Conservation (phyloP, 495 filamentous ascomycete genomes). For the Aspergillus conjunctus region DNA sequence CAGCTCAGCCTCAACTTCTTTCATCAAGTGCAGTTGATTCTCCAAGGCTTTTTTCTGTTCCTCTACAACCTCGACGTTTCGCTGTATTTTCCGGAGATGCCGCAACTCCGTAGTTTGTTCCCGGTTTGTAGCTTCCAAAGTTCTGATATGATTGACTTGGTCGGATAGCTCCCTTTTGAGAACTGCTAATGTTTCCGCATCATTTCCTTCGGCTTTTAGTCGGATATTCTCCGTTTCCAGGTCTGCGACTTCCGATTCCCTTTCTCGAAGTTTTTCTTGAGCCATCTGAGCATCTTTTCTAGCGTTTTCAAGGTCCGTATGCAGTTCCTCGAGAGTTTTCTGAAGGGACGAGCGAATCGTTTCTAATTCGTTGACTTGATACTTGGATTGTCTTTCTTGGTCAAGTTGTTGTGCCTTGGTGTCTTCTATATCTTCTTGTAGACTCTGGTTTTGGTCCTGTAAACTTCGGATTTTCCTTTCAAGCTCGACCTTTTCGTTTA, state of each 20-base stretch:
- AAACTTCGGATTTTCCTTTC: constrained; percentile 71
- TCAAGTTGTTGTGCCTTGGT: constrained; percentile 67
- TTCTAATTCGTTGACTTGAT: constrained; percentile 70
- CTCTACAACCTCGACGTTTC: constrained; percentile 89
- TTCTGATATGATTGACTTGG: constrained; percentile 85
- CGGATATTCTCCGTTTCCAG: constrained; percentile 81
- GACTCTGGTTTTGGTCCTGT: constrained; percentile 68
- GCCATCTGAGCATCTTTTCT: constrained; percentile 61
- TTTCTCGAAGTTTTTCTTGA: constrained; percentile 66
- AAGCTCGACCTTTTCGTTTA: constrained; percentile 66
- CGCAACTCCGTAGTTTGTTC: constrained; percentile 81
- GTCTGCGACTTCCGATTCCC: constrained; percentile 67
- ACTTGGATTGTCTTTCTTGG: constrained; percentile 68
- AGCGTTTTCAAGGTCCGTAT: constrained; percentile 67
- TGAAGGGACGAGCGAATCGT: constrained; percentile 68
- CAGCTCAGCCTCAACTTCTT: constrained; percentile 72
- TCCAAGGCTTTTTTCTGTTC: constrained; percentile 90
- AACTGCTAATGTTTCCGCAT: constrained; percentile 77
- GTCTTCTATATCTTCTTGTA: constrained; percentile 82
- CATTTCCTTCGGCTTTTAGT: constrained; percentile 80
- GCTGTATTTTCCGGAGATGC: constrained; percentile 73
- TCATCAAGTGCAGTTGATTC: constrained; percentile 72
- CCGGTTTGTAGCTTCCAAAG: constrained; percentile 75
- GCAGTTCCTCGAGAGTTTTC: constrained; percentile 67
- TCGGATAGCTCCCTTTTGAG: constrained; percentile 86